Conservation (phyloP, 164 flowering plant genomes). For the Akebia trifoliata region DNA sequence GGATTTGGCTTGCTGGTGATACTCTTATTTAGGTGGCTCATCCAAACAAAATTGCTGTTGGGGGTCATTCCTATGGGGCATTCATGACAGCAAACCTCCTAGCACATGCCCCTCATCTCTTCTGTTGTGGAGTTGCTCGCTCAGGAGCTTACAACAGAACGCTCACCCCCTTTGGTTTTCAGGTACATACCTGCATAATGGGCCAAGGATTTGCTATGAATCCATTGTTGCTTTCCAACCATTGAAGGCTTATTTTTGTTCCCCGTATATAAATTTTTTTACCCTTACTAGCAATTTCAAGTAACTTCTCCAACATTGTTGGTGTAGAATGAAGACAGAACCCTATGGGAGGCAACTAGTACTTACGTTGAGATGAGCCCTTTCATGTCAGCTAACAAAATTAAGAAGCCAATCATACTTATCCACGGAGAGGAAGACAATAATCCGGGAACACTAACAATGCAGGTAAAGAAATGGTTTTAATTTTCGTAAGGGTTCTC, state of each 20-base stretch:
- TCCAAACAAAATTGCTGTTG: constrained; percentile 92
- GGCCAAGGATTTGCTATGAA: not conserved
- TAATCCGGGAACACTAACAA: constrained; percentile 90
- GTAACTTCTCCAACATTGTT: constrained; percentile 9
- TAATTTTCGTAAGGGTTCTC: not conserved
- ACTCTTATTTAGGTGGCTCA: constrained; percentile 70
- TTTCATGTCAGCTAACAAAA: constrained; percentile 91
- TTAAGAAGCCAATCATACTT: constrained; percentile 88
- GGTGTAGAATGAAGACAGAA: constrained; percentile 86
- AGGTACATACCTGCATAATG: constrained; percentile 36
- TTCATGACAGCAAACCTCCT: constrained; percentile 97
- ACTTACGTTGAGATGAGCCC: constrained; percentile 96
- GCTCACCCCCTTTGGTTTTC: constrained; percentile 98
- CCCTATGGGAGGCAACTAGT: constrained; percentile 92
- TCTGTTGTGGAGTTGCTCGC: constrained; percentile 94
- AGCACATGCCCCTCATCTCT: constrained; percentile 98
- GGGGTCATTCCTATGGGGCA: constrained; percentile 99
- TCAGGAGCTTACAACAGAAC: constrained; percentile 98
- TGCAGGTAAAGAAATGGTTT: constrained; percentile 63
- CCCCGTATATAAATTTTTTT: not conserved
- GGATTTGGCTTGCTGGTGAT: constrained; percentile 6
- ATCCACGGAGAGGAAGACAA: constrained; percentile 98
- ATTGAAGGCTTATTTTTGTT: not conserved
- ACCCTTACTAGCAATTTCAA: not conserved
- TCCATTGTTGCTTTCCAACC: not conserved